Evolutionary conservation across 306 rosid genomes (phyloP).

Genomic region (Pyrus communis): DNA sequence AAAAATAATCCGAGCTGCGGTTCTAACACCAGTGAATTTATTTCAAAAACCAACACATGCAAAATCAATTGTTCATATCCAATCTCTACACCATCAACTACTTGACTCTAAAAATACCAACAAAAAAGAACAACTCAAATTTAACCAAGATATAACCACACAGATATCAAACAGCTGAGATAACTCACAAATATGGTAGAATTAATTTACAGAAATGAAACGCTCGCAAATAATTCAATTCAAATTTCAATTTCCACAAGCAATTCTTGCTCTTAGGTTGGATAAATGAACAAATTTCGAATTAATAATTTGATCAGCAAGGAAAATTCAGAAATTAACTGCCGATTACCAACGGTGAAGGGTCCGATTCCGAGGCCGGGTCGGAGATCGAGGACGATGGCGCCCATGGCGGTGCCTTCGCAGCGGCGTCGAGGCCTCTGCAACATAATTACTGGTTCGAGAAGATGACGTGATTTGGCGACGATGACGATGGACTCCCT

Average conservation of each 20-base stretch:
- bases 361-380: constrained; percentile 92
- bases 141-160: not conserved
- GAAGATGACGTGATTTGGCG: not conserved
- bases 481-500: constrained; percentile 19
- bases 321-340: not conserved
- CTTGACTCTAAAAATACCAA: not conserved
- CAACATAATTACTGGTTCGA: constrained; percentile 27
- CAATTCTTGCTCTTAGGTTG: not conserved
- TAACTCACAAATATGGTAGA: not conserved
- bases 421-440: constrained; percentile 90
- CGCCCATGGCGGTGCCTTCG: constrained; percentile 99
- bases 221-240: not conserved
- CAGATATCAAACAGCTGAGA: not conserved
- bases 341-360: constrained; percentile 62
- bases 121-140: not conserved
- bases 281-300: not conserved
- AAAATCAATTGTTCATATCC: not conserved
- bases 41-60: not conserved
- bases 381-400: constrained; percentile 90
- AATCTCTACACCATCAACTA: not conserved
- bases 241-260: not conserved
- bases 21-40: not conserved
- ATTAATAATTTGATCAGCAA: not conserved
- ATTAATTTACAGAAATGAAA: not conserved
- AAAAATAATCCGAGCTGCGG: not conserved